Conservation (phyloP, 2,329 filamentous ascomycete species). For the Mycosphaerelloides madeirae region DNA sequence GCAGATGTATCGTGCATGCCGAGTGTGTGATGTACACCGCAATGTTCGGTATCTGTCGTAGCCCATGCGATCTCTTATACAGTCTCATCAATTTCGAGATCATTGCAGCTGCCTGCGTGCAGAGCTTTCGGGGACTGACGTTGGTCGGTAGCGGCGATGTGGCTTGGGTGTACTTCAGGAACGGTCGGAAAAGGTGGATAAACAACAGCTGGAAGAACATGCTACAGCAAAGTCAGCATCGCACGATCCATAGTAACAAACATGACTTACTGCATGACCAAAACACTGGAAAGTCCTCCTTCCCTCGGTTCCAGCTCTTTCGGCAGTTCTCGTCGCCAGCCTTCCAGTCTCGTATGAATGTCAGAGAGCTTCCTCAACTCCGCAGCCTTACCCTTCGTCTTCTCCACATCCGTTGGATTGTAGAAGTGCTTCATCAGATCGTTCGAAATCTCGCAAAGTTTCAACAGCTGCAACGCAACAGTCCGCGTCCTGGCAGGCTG, state of each 20-base stretch:
- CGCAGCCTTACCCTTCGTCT: constrained; percentile 64
- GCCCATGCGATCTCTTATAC: constrained; percentile 86
- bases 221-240: constrained; percentile 46
- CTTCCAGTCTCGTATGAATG: constrained; percentile 81
- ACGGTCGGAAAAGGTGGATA: constrained; percentile 92
- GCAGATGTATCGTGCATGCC: constrained; percentile 87
- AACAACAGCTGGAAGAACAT: constrained; percentile 98
- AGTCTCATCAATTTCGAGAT: constrained; percentile 92
- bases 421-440: constrained; percentile 89
- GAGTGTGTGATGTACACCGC: constrained; percentile 94
- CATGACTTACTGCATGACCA: constrained; percentile 75
- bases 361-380: constrained; percentile 92
- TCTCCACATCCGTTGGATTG: constrained; percentile 64
- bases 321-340: constrained; percentile 80
- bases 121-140: constrained; percentile 84
- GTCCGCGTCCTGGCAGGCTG: constrained; percentile 82
- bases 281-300: constrained; percentile 77
- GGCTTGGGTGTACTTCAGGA: constrained; percentile 79
- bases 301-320: constrained; percentile 85
- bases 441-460: constrained; percentile 87
- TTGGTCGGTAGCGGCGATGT: constrained; percentile 79
- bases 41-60: constrained; percentile 93
- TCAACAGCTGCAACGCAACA: constrained; percentile 73
- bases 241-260: neutral
- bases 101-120: constrained; percentile 79